Evolutionary conservation across 2,329 filamentous ascomycete genomes (phyloP).

Genomic region (Aplosporella prunicola): DNA sequence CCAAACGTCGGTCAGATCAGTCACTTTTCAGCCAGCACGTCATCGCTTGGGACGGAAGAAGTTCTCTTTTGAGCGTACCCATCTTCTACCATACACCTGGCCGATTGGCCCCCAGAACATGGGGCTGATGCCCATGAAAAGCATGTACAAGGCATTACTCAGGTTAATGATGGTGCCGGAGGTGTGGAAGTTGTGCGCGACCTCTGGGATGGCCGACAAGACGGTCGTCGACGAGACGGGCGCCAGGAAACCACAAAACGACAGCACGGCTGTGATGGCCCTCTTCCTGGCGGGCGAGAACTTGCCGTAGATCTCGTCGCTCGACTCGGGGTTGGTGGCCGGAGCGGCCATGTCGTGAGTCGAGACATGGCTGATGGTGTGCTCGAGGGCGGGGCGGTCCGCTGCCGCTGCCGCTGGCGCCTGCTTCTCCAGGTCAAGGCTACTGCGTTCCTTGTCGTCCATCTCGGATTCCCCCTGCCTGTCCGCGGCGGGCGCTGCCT

Average conservation of each 20-base stretch:
- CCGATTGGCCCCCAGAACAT: slow-evolving; percentile 64
- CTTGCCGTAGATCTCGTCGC: slow-evolving; percentile 53
- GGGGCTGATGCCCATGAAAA: slow-evolving; percentile 59
- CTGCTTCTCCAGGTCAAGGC: slow-evolving; percentile 6
- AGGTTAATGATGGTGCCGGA: slow-evolving; percentile 62
- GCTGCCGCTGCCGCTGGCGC: slow-evolving; percentile 3
- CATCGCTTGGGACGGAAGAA: not conserved
- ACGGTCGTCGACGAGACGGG: slow-evolving; percentile 67
- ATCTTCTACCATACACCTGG: slow-evolving; percentile 38
- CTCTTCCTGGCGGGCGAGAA: slow-evolving; percentile 54
- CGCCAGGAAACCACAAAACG: slow-evolving; percentile 66
- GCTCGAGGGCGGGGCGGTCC: slow-evolving; percentile 21
- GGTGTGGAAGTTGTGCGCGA: slow-evolving; percentile 55
- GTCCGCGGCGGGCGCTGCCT: too few species aligned
- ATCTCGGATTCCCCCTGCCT: too few species aligned
- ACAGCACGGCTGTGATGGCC: slow-evolving; percentile 58
- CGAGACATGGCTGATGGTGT: slow-evolving; percentile 22
- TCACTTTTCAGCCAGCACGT: not conserved
- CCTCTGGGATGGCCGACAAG: slow-evolving; percentile 63
- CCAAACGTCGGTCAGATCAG: slow-evolving; percentile 3
- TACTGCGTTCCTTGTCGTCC: too few species aligned
- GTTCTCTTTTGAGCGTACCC: slow-evolving; percentile 28
- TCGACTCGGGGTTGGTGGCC: slow-evolving; percentile 1
- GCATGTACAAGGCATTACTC: slow-evolving; percentile 65
- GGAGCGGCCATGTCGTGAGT: slow-evolving; percentile 7